Base-by-base conservation (phyloP, 2,329 filamentous ascomycete species). In the Camillea tinctor region DNA sequence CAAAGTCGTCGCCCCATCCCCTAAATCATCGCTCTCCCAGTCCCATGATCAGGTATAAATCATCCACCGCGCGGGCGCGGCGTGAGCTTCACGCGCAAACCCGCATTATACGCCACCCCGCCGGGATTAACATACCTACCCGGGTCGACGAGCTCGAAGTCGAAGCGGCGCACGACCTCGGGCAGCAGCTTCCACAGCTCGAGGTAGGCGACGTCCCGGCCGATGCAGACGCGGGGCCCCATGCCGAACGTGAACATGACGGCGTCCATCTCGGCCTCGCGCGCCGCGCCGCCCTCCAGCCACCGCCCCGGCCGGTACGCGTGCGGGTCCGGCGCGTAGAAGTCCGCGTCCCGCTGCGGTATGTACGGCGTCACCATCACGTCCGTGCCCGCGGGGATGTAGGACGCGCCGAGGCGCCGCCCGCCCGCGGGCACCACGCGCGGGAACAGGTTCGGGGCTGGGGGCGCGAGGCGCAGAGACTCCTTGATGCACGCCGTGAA, bases 291-390 rank as follows among this genome's bases (percentile, higher is more conserved):
- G 24, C 8, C 24, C 4, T 52, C 65, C 40, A 74, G 22, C 74
- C 74, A 76, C 19, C 73, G 62, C 60, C 74, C 72, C 9, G 74
- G 74, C 7, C 62, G 61, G 54, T 68, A 76, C 1, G 62, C 56
- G 51, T 73, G 68, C 3, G 72, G 68, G 59, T 75, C 72, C 4
- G 69, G 66, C 8, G 71, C 71, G 48, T 73, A 75, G 3, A 76
- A 59, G 1, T 24, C 64, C 17, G 62, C 66, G 52, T 74, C 62
- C 4, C 73, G 56, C 22, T 75, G 71, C 11, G 74, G 62, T 0
- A 64, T 64, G 52, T 72, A 74, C 7, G 73, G 69, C 58, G 72
- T 62, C n/a, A 56, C 66, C 5, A 72, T 73, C 20, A 76, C 64
- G 24, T 76, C 73, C 1, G 64, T 67, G 0, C 72, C 72, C 1